Percentiles rank a stretch among this genome's conserved stretches.
Evolutionary conservation across 352 stramenopile species (phyloP).

Genomic region (Globisporangium ultimum): DNA sequence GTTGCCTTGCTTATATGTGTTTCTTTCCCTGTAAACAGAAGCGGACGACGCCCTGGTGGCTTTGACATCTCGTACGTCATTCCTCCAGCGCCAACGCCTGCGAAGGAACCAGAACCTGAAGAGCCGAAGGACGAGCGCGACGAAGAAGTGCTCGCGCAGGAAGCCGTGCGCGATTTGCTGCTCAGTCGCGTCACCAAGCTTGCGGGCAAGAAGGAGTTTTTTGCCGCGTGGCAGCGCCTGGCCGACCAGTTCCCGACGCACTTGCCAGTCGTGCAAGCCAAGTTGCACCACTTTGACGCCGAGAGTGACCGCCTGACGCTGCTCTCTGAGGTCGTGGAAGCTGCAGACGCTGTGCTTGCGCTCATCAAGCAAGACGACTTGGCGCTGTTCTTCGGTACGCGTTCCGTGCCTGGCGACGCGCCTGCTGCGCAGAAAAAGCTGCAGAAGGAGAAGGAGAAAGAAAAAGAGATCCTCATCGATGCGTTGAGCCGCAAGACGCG

Average conservation of each 20-base stretch:
- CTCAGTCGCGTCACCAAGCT: conserved; percentile 67
- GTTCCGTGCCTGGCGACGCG: conserved; percentile 45
- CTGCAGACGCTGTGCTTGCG: conserved; percentile 50
- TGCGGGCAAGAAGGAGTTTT: conserved; percentile 61
- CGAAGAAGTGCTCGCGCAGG: conserved; percentile 60
- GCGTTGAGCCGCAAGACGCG: conserved; percentile 67
- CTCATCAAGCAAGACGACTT: conserved; percentile 66
- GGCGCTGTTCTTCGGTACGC: conserved; percentile 72
- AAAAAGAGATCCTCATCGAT: conserved; percentile 67
- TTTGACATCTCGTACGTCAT: conserved; percentile 80
- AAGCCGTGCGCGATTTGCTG: conserved; percentile 73
- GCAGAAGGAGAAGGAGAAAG: conserved; percentile 71
- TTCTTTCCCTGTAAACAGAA: conserved; percentile 19
- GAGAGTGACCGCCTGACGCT: conserved; percentile 44
- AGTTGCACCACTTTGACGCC: conserved; percentile 72
- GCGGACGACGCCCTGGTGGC: conserved; percentile 53
- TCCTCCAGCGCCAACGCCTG: conserved; percentile 41
- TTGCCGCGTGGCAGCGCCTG: conserved; percentile 46
- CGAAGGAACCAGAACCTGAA: conserved; percentile 63
- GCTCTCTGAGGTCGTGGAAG: conserved; percentile 46
- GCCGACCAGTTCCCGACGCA: conserved; percentile 51
- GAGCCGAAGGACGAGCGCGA: conserved; percentile 66
- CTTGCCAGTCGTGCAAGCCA: conserved; percentile 56
- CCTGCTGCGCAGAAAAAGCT: conserved; percentile 58
- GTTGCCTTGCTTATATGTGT: conserved; percentile 8